Evolutionary conservation across 176 grass and related monocot genomes (phyloP), one percentile per base, ranked within the genome.

Genomic region (Aegilops bicornis): DNA sequence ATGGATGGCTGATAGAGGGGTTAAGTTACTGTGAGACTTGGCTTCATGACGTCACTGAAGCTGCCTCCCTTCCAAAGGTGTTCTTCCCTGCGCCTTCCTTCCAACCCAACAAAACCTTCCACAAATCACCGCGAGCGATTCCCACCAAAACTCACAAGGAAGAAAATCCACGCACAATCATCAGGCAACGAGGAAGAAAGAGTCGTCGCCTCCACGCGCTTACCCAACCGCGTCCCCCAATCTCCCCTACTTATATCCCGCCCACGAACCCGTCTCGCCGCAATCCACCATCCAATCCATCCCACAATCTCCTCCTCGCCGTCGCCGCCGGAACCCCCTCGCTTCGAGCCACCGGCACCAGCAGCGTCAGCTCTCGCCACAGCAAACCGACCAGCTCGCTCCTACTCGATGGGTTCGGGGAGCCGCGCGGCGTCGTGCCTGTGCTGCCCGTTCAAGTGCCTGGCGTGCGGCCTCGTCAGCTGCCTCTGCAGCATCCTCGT

Each of bases 391-490:
- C 60, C 2, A 13, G 43, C 1, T 0, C 30, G 29, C 29, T 30
- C 29, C 31, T 31, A 31, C 31, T 31, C 36, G 36, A 87, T 91
- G 89, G 89, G 89, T 0, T 63, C 62, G 1, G 90, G 47, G 1
- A 91, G 90, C 82, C 77, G 90, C 13, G 83, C 70, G 6, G 78
- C 81, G 3, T 91, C 90, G 23, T 91, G 90, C 86, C 90, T 91
- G 19, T 91, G 90, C 86, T 91, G 90, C 64, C 90, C 90, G 0
- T 91, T 79, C 90, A 85, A 70, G 90, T 91, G 90, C 82, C 82
- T 91, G 0, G 86, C 82, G 0, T 91, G 90, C 86, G 90, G 70
- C 0, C 82, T 92, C 84, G 82, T 92, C 35, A 87, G 91, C 87
- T 89, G 89, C 84, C 59, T 88, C 19, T 77, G 93, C 86, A 92